Conservation (phyloP, 306 rosid species). For the Hylodesmum podocarpum region DNA sequence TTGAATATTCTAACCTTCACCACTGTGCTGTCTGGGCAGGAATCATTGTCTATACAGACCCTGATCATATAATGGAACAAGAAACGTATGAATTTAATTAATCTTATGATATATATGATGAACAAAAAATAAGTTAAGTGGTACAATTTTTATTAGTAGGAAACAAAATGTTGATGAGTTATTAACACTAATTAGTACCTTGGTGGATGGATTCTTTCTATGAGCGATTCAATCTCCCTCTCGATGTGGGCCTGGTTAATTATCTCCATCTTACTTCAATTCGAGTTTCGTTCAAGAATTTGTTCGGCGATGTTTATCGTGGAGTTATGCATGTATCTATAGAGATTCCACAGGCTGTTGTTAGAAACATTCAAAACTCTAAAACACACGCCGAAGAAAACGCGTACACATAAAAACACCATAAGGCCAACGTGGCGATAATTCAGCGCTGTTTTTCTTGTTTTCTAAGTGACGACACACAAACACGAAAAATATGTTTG, state of each 20-base stretch:
- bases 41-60: slow-evolving; percentile 69
- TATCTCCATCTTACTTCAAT: slow-evolving; percentile 39
- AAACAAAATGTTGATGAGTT: background rate
- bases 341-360: slow-evolving; percentile 7
- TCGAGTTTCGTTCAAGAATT: background rate
- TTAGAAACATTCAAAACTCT: background rate
- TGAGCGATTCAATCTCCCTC: slow-evolving; percentile 55
- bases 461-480: slow-evolving; percentile 16
- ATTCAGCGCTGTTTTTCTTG: slow-evolving; percentile 17
- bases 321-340: background rate
- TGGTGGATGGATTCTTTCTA: slow-evolving; percentile 75
- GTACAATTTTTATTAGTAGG: background rate
- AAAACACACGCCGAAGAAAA: background rate
- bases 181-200: slow-evolving; percentile 35
- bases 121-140: background rate
- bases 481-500: background rate
- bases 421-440: slow-evolving; percentile 24
- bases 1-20: slow-evolving; percentile 55
- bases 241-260: slow-evolving; percentile 48
- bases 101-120: background rate
- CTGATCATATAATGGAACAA: slow-evolving; percentile 35
- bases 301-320: background rate
- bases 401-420: background rate
- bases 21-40: slow-evolving; percentile 51
- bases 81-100: background rate